Conservation (phyloP, 441 rosid genomes). For the Daphne laureola region DNA sequence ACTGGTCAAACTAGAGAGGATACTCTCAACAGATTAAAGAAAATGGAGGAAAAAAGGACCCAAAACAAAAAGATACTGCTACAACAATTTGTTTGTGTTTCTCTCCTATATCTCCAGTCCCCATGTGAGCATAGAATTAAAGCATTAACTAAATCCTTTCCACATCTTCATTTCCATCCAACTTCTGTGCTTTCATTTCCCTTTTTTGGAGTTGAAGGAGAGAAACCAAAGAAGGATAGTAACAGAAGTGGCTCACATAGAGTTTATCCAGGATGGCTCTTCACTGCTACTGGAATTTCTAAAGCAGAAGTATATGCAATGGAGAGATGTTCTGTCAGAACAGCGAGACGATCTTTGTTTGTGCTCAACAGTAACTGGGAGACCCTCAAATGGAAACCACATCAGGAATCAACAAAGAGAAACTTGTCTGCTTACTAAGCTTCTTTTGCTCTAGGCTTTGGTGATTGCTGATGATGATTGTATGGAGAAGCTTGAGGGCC, state of each 20-base stretch:
- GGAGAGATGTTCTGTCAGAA: conserved; percentile 7
- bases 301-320: conserved; percentile 7
- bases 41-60: conserved; percentile 2
- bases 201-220: no score
- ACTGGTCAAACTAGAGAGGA: background rate
- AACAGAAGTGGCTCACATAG: conserved; percentile 1
- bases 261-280: background rate
- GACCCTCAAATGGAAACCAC: background rate
- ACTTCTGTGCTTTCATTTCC: background rate
- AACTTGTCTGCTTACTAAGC: conserved; percentile 17
- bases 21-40: background rate
- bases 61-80: background rate
- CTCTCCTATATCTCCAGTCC: conserved; percentile 2
- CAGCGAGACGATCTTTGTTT: conserved; percentile 2
- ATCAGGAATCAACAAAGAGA: conserved; percentile 12
- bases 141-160: background rate
- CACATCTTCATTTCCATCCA: background rate
- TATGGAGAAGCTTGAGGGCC: conserved; percentile 45
- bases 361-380: conserved; percentile 4
- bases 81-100: background rate
- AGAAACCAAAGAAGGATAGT: conserved; percentile 1
- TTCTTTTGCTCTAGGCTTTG: conserved; percentile 49
- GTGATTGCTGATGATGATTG: conserved; percentile 34
- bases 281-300: conserved; percentile 6
- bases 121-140: background rate